A percentile compares a stretch with the other conserved stretches of the same genome.
Conservation (phyloP, 441 rosid species). For the Adansonia gregorii region DNA sequence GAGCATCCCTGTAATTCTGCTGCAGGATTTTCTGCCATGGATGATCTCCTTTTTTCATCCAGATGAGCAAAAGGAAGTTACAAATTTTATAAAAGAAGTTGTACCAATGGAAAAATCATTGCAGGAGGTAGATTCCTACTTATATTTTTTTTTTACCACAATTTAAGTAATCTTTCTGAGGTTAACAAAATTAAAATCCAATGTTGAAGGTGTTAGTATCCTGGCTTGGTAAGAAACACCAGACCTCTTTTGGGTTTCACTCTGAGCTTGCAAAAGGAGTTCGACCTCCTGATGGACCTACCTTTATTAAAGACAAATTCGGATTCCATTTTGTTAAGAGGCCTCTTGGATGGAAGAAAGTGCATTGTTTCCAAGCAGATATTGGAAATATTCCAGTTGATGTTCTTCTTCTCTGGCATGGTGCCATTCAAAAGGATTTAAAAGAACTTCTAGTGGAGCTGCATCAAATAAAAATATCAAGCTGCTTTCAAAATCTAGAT, state of each 20-base stretch:
- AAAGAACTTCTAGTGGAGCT: constrained; percentile 53
- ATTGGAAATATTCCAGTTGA: constrained; percentile 41
- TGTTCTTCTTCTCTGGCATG: constrained; percentile 59
- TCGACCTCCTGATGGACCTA: constrained; percentile 30
- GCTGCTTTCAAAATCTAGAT: constrained; percentile 39
- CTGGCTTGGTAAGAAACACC: constrained; percentile 50
- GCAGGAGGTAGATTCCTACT: constrained; percentile 52
- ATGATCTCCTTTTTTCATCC: constrained; percentile 55
- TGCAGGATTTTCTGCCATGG: constrained; percentile 68
- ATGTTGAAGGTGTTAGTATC: constrained; percentile 60
- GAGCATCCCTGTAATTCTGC: constrained; percentile 61
- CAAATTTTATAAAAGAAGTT: constrained; percentile 38
- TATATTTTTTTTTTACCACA: constrained; percentile 22
- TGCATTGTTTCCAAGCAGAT: constrained; percentile 24
- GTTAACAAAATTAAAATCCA: constrained; percentile 33
- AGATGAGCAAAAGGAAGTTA: constrained; percentile 43
- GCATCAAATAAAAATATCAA: constrained; percentile 42
- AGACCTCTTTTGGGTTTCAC: constrained; percentile 28
- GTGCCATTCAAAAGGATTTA: constrained; percentile 57
- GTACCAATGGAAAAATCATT: constrained; percentile 50
- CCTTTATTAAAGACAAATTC: constrained; percentile 32
- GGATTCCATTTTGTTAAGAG: constrained; percentile 30
- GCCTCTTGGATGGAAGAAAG: constrained; percentile 39
- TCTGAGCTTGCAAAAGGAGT: constrained; percentile 31
- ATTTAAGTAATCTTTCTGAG: constrained; percentile 15